Evolutionary conservation across 169 alveolate species (phyloP), one percentile per base, ranked within the genome.

Genomic region (Plasmodium knowlesi): DNA sequence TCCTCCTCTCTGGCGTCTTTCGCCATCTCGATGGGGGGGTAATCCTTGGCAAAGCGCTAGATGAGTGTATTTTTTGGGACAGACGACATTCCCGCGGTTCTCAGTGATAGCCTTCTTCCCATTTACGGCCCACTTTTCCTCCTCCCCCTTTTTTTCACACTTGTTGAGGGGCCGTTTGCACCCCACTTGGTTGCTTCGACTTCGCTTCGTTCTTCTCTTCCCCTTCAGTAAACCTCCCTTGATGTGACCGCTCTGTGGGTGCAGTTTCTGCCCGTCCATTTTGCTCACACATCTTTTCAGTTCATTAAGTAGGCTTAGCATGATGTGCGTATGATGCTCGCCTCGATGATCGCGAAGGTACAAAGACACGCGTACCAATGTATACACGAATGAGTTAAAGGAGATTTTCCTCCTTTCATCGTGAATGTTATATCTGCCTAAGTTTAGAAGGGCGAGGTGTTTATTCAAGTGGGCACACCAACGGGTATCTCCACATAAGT

Each of bases 401-500:
- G 74, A 57, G 46, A 88, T 78, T 88, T 78, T 79, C 71, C 89
- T n/a, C 6, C 70, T 88, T 70, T 88, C 94, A 37, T 88, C 82
- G 82, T 88, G 94, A 78, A 88, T 78, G 67, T 25, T 39, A 88
- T 57, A 76, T 78, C 81, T 78, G 32, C 50, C 4, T 54, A 88
- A 16, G 43, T 14, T 57, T 57, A 79, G 14, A 30, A 78, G 72
- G 5, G 25, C 34, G 32, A 67, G 41, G 25, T 78, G 6, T 50
- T 78, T 88, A 10, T 88, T 88, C 73, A 88, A 57, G 32, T 88
- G 32, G 16, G 46, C 19, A 12, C 46, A 32, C 34, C 3, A 16
- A 46, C 37, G 14, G 30, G 25, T 2, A 74, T 85, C 19, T 16
- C 10, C 32, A 43, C 54, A 43, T 22, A 5, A 0, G 14, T 14